These are phyloP conservation scores for Pisolithus marmoratus DNA, from an alignment of 768 basidiomycete genomes.

Conservation along the genomic window DNA sequence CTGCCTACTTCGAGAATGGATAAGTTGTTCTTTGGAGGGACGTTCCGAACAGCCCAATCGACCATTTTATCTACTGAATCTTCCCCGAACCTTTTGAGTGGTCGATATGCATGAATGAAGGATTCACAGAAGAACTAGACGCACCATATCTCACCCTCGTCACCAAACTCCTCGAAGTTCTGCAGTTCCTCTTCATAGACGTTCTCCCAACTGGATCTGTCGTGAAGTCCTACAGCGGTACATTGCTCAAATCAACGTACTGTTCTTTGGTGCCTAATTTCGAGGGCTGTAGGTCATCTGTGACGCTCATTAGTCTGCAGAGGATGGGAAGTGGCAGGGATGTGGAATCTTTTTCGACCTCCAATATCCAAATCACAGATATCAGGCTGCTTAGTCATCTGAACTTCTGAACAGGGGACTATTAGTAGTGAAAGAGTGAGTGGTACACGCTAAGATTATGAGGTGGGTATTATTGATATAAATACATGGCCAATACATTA, in stretches of 20 bases:
- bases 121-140: slow-evolving; percentile 10
- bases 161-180: slow-evolving; percentile 72
- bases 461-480: slow-evolving; percentile 10
- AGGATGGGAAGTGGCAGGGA: too few relatives aligned
- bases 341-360: too few relatives aligned
- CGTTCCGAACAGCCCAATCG: slow-evolving; percentile 56
- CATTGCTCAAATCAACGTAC: too few relatives aligned
- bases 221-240: neutral
- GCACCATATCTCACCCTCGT: slow-evolving; percentile 84
- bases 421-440: slow-evolving; percentile 6
- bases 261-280: slow-evolving; percentile 76
- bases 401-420: neutral
- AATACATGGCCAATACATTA: slow-evolving; percentile 15
- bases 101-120: neutral
- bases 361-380: too few relatives aligned
- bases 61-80: slow-evolving; percentile 78
- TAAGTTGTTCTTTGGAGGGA: slow-evolving; percentile 43
- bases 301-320: slow-evolving; percentile 23
- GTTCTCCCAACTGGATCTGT: slow-evolving; percentile 59
- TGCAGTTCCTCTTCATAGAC: slow-evolving; percentile 64
- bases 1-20: slow-evolving; percentile 70
- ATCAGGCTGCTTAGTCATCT: neutral
- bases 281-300: slow-evolving; percentile 61
- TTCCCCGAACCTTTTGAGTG: slow-evolving; percentile 61
- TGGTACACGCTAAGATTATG: slow-evolving; percentile 15